Evolutionary conservation across 306 rosid species (phyloP).

Genomic region (Citrullus colocynthis): DNA sequence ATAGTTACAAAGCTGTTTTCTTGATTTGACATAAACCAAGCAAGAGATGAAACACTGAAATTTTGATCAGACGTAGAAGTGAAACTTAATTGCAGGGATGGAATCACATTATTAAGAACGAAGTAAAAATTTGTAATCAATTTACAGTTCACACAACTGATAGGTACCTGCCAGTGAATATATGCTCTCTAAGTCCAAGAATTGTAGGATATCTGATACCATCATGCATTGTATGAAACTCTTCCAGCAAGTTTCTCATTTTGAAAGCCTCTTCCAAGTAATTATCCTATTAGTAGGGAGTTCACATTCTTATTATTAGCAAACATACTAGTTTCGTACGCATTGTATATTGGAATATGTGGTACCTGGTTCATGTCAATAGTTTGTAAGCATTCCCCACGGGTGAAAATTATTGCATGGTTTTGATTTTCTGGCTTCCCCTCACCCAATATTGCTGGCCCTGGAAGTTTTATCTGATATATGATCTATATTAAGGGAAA

Average conservation of each 20-base stretch:
- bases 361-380: constrained; percentile 96
- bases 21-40: constrained; percentile 98
- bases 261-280: constrained; percentile 98
- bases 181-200: constrained; percentile 95
- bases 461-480: constrained; percentile 86
- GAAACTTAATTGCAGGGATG: not conserved
- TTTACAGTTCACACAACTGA: constrained; percentile 14
- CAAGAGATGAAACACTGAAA: constrained; percentile 96
- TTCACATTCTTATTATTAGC: constrained; percentile 10
- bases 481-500: constrained; percentile 42
- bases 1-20: constrained; percentile 92
- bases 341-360: not conserved
- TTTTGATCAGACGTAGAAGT: constrained; percentile 6
- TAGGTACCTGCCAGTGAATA: constrained; percentile 87
- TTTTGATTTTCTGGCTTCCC: constrained; percentile 99
- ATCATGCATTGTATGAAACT: constrained; percentile 47
- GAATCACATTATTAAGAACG: constrained; percentile 10
- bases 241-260: constrained; percentile 93
- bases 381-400: constrained; percentile 95
- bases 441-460: constrained; percentile 85
- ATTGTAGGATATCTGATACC: constrained; percentile 72
- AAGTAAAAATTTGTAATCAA: constrained; percentile 4
- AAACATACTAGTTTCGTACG: not conserved
- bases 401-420: constrained; percentile 95
- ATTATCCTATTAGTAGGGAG: constrained; percentile 52